Evolutionary conservation across 305 asterid genomes (phyloP).

Genomic region (Fraxinus latifolia): DNA sequence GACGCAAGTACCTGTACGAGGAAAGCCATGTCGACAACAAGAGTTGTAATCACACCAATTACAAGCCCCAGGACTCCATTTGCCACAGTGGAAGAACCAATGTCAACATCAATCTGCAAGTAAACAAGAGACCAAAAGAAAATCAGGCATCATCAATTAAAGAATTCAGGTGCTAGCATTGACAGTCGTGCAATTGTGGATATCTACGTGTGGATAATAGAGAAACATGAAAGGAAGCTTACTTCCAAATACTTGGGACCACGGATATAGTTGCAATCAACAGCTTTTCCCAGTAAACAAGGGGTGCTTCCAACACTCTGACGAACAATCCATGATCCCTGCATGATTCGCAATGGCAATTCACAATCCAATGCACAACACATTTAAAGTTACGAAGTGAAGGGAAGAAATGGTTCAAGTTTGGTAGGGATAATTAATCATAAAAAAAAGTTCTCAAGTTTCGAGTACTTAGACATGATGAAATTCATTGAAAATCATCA

Average conservation of each 20-base stretch:
- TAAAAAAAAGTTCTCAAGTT: neutral
- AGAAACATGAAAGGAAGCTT: conserved; percentile 19
- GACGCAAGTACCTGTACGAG: conserved; percentile 66
- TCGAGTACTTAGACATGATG: neutral
- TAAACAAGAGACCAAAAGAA: conserved; percentile 1
- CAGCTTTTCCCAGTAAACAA: conserved; percentile 91
- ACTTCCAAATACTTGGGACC: conserved; percentile 86
- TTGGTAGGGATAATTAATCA: neutral
- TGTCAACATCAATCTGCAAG: conserved; percentile 77
- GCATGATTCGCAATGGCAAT: conserved; percentile 4
- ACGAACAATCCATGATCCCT: conserved; percentile 99
- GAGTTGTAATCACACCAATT: conserved; percentile 73
- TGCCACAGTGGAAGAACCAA: conserved; percentile 94
- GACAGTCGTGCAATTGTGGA: conserved; percentile 7
- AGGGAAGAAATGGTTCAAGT: conserved; percentile 5
- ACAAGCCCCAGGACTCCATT: conserved; percentile 97
- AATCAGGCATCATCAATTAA: conserved; percentile 3
- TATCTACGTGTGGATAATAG: neutral
- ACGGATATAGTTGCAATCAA: conserved; percentile 88
- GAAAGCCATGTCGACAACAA: conserved; percentile 96
- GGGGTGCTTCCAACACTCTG: conserved; percentile 98
- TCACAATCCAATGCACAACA: neutral
- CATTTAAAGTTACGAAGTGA: neutral
- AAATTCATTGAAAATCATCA: neutral
- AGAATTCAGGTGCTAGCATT: neutral